Base-by-base conservation (phyloP, 768 basidiomycete genomes). In the Artomyces pyxidatus region DNA sequence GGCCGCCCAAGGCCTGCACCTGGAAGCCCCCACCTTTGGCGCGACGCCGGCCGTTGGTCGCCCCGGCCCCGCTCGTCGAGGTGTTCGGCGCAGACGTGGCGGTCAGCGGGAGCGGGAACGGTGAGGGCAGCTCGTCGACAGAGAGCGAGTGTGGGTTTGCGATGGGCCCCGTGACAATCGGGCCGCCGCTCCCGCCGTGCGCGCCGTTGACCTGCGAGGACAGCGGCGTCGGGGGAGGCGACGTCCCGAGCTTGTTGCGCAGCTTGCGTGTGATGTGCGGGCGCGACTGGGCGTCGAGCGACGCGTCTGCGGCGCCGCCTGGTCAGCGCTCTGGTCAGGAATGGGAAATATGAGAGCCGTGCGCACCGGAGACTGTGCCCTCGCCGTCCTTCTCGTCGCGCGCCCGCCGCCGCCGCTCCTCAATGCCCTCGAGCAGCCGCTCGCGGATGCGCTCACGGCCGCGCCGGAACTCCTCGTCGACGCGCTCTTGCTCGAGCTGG, bases 321-420 rank as follows among this genome's bases (percentile, higher is more conserved):
- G 25, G 23, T 21, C n/a, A n/a, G 21, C 28, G 25, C 39, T 29
- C 21, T 12, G 41, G 45, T 35, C 47, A 27, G 47, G 29, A 21
- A 27, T 26, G 11, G 29, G 22, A 35, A 29, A 44, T n/a, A n/a
- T 42, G 39, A 32, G n/a, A 40, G 45, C 41, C 32, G 46, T 26
- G 69, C 76, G 48, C 42, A 82, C 79, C 84, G 46, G 80, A 81
- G 37, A 78, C 73, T 14, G 79, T 81, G n/a, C 85, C 88, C 57
- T 92, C 89, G 52, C 88, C 86, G 51, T 91, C 89, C 61, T 90
- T 91, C 69, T 92, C 89, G 53, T 92, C 89, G 45, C 89, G 70
- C 25, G 89, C 89, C 51, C 85, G 69, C 56, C 81, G 71, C 48
- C 88, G 66, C 26, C 88, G 73, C 60, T 92, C 89, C 63, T 90